Evolutionary conservation across 768 basidiomycete genomes (phyloP).

Genomic region (Lentinula lateritia): DNA sequence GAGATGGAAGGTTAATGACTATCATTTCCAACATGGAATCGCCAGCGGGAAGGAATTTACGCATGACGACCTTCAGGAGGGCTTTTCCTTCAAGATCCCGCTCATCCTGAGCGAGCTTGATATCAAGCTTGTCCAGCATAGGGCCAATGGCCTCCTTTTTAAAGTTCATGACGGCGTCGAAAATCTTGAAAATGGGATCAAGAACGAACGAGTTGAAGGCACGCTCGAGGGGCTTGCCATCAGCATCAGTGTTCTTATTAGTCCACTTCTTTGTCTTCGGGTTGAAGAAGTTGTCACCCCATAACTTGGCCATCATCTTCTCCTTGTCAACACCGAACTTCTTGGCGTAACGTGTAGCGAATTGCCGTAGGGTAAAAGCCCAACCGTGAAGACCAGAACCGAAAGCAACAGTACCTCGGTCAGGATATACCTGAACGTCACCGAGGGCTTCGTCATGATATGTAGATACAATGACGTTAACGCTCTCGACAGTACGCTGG

Average conservation of each 20-base stretch:
- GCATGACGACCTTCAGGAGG: constrained; percentile 96
- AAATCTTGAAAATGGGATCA: constrained; percentile 98
- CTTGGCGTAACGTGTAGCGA: constrained; percentile 91
- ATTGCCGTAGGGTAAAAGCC: constrained; percentile 99
- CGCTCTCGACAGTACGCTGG: constrained; percentile 93
- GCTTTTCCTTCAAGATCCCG: constrained; percentile 92
- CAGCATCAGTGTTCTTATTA: constrained; percentile 63
- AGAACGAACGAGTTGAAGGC: constrained; percentile 98
- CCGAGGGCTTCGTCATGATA: constrained; percentile 93
- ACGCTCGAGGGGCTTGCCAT: constrained; percentile 92
- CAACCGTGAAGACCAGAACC: constrained; percentile 99
- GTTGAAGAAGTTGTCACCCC: constrained; percentile 99
- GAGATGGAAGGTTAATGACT: constrained; percentile 98
- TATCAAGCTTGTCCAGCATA: constrained; percentile 95
- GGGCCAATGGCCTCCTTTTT: constrained; percentile 82
- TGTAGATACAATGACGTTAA: constrained; percentile 98
- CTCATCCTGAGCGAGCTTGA: constrained; percentile 85
- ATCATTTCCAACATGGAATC: constrained; percentile 99
- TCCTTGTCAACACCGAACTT: constrained; percentile 99
- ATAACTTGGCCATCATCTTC: constrained; percentile 96
- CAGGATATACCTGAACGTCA: constrained; percentile 98
- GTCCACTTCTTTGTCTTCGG: constrained; percentile 95
- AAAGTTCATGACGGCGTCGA: constrained; percentile 98
- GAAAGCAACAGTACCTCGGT: constrained; percentile 97
- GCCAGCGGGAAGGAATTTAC: constrained; percentile 98